Base-by-base conservation (phyloP, 257 asterid species). In the Apocynum venetum region DNA sequence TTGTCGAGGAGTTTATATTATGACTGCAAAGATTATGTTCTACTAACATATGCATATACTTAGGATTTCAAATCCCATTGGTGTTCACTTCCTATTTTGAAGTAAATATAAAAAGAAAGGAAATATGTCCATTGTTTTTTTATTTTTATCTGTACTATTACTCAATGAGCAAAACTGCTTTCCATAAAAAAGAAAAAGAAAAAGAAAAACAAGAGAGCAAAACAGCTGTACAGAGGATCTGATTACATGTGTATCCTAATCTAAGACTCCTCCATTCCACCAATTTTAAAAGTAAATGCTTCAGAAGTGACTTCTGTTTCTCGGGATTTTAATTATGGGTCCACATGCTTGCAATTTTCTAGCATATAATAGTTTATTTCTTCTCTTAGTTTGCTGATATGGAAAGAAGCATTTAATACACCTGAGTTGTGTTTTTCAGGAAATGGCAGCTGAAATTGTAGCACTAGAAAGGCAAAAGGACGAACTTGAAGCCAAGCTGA, bases 401-500 rank as follows among this genome's bases (percentile, higher is more conserved):
- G n/a, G 20, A 66, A 17, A 25, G 25, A 68, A 68, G 38, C 53
- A 68, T 43, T 52, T 59, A 55, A 76, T 82, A 79, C 59, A 63
- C 69, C 76, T 79, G 59, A 81, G 79, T 65, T 77, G 61, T 80
- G 74, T 84, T 84, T 84, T 80, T 71, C 85, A 95, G 98, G 98
- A 92, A 38, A 77, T 91, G 79, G 67, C 71, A 71, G 84, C 72
- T 82, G 97, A 95, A 84, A 88, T 90, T 83, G 84, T 80, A 76
- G 84, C 78, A 73, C 97, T 95, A 77, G 88, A 88, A 72, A 80
- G 61, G 82, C 88, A 85, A 85, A 91, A 85, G 82, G 86, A 82
- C 47, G 92, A 89, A 70, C 93, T 95, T 76, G 99, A 95, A 84
- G 89, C 83, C 52, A 90, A 90, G 83, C 86, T 93, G 81, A 87